These are phyloP conservation scores for Kwoniella bestiolae DNA, from an alignment of 768 basidiomycete species.

Conservation along the genomic window DNA sequence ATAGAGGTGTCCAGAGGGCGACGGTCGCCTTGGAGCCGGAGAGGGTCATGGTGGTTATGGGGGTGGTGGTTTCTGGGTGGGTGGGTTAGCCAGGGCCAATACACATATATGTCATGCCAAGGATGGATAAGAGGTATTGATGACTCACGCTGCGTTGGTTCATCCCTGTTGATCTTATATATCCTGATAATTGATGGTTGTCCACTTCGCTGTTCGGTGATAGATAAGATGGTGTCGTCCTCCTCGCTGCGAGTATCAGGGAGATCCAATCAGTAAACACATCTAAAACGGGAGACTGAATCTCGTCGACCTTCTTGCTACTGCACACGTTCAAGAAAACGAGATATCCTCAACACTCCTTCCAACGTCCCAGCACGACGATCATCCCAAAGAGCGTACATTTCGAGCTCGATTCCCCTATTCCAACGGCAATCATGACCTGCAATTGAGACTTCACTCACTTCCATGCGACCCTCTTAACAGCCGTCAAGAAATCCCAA, in stretches of 20 bases:
- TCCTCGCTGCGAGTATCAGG: conserved; percentile 36
- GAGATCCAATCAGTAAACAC: conserved; percentile 7
- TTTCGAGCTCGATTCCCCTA: too few relatives aligned
- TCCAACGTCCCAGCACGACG: too few relatives aligned
- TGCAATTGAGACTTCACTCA: too few relatives aligned
- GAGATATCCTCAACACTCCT: too few relatives aligned
- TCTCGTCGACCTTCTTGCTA: too few relatives aligned
- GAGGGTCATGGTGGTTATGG: conserved; percentile 78
- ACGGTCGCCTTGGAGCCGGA: conserved; percentile 96
- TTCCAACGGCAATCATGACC: too few relatives aligned
- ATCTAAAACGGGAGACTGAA: neutral
- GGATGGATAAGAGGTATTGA: too few relatives aligned
- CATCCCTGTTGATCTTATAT: conserved; percentile 82
- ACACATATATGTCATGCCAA: too few relatives aligned
- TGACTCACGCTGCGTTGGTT: conserved; percentile 78
- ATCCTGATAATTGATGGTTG: conserved; percentile 85
- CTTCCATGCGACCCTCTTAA: conserved; percentile 92
- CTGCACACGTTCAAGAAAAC: too few relatives aligned
- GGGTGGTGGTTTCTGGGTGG: conserved; percentile 80
- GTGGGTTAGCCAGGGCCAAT: too few relatives aligned
- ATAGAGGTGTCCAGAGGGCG: conserved; percentile 81
- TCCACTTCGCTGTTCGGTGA: conserved; percentile 98
- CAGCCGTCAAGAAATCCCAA: conserved; percentile 98
- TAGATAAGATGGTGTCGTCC: conserved; percentile 74
- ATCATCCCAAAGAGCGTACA: too few relatives aligned